A percentile compares a stretch with the other conserved stretches of the same genome.
Evolutionary conservation across 768 basidiomycete species (phyloP).

Genomic region (Crassisporium funariophilum): DNA sequence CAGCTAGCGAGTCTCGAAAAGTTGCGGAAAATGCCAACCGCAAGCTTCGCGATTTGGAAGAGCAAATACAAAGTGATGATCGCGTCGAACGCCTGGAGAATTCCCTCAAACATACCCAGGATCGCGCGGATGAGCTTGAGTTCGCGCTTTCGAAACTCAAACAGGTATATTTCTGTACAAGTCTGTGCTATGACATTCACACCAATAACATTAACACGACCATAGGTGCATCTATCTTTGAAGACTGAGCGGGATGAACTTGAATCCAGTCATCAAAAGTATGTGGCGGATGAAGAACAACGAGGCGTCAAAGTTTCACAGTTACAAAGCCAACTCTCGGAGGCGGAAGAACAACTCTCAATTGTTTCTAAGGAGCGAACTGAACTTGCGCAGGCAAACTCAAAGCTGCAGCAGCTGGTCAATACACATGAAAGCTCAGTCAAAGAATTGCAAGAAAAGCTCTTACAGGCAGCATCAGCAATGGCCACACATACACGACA

Average conservation of each 20-base stretch:
- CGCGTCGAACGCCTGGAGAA: slow-evolving; percentile 73
- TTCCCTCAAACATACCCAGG: slow-evolving; percentile 76
- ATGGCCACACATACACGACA: slow-evolving; percentile 55
- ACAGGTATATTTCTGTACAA: slow-evolving; percentile 49
- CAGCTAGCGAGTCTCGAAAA: slow-evolving; percentile 52
- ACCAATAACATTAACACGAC: not conserved
- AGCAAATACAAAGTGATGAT: slow-evolving; percentile 83
- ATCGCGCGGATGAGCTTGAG: slow-evolving; percentile 82
- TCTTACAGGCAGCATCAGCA: slow-evolving; percentile 55
- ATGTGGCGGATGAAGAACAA: slow-evolving; percentile 45
- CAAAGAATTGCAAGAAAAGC: slow-evolving; percentile 59
- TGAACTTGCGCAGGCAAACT: slow-evolving; percentile 48
- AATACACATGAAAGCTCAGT: slow-evolving; percentile 47
- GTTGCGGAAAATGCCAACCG: slow-evolving; percentile 57
- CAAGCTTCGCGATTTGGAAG: slow-evolving; percentile 71
- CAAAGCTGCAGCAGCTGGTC: slow-evolving; percentile 49
- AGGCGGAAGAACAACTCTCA: slow-evolving; percentile 44
- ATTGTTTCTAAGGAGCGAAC: slow-evolving; percentile 49
- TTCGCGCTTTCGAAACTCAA: slow-evolving; percentile 79
- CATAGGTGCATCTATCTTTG: slow-evolving; percentile 55
- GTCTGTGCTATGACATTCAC: slow-evolving; percentile 1
- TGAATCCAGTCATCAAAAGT: slow-evolving; percentile 45
- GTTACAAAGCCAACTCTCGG: slow-evolving; percentile 42
- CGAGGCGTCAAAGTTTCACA: slow-evolving; percentile 50
- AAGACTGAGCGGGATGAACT: slow-evolving; percentile 65